Evolutionary conservation across 1,139 yeast genomes (phyloP), one percentile per base, ranked within the genome.

Genomic region (Debaryomyces psychrophilus): DNA sequence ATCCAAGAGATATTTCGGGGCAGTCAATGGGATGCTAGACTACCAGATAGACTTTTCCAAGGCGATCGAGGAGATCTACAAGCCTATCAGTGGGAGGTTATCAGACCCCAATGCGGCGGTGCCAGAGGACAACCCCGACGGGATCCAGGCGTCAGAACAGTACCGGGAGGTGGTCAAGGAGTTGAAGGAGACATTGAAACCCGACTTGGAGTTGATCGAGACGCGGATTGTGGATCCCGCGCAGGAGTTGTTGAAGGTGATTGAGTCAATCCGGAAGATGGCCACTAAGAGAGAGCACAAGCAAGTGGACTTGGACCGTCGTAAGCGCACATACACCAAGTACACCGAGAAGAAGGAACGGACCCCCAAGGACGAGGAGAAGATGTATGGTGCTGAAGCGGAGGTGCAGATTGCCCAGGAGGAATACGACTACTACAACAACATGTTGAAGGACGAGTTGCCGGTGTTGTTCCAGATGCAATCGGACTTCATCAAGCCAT

Each of bases 121-220:
- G 34, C 95, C 90, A 0, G 98, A 93, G 64, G 97, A 95, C 56
- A 90, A 92, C 61, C 98, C 97, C 4, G 95, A 92, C 49, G 99
- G 98, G 56, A 90, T 93, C 54, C 82, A 87, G 59, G 99, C 99
- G 1, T 83, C 96, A 58, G 96, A 88, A 61, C 95, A 87, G 64
- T 93, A 92, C 67, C 76, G 96, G 48, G 95, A 82, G 43, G 87
- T 90, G 50, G 97, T 93, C 38, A 80, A 82, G 44, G 97, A 90
- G 53, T 73, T 93, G 57, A 95, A 92, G 69, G 85, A 82, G 47
- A 83, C 90, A 1, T 76, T 93, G 60, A 85, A 89, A 62, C 99
- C 99, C 0, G 99, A 93, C 65, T 76, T 93, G 64, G 96, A 90
- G 57, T 79, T 95, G 70, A 90, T 93, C 58, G 98, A 93, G 56